Percentiles rank a stretch among this genome's conserved stretches.
These are phyloP conservation scores for Neofusicoccum laricinum DNA, from an alignment of 2,329 filamentous ascomycete species.

Conservation along the genomic window DNA sequence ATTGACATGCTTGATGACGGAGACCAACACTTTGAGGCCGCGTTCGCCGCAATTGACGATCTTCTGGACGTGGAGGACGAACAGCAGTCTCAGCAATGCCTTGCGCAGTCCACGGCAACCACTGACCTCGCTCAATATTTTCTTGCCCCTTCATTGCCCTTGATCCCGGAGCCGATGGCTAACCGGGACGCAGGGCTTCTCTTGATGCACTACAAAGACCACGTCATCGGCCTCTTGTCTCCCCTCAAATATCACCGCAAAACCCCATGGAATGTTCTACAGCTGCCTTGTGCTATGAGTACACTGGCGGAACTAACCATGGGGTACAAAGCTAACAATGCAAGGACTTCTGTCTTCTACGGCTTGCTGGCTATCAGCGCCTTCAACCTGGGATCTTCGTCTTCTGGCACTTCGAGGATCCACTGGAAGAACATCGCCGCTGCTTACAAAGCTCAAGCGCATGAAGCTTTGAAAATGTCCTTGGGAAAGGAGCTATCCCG, in stretches of 20 bases:
- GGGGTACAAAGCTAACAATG: not conserved
- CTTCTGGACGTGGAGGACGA: not conserved
- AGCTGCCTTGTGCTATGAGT: slow-evolving; percentile 3
- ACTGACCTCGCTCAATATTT: not conserved
- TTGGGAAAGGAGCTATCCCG: slow-evolving; percentile 35
- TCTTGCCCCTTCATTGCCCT: not conserved
- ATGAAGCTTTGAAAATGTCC: slow-evolving; percentile 33
- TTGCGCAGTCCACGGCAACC: no score
- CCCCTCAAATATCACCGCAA: slow-evolving; percentile 21
- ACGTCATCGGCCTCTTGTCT: slow-evolving; percentile 14
- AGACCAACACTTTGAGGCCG: not conserved
- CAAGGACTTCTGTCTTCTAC: slow-evolving; percentile 21
- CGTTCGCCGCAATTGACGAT: not conserved
- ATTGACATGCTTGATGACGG: not conserved
- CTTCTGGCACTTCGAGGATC: slow-evolving; percentile 20
- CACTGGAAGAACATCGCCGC: slow-evolving; percentile 35
- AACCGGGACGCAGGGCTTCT: slow-evolving; percentile 10
- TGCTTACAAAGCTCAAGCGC: slow-evolving; percentile 29
- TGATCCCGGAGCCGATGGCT: not conserved
- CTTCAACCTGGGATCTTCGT: slow-evolving; percentile 36
- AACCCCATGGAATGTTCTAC: slow-evolving; percentile 22
- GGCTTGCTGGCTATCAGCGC: slow-evolving; percentile 44
- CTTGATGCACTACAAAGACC: slow-evolving; percentile 19
- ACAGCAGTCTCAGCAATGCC: not conserved
- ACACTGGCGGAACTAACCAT: not conserved